Evolutionary conservation across 768 basidiomycete species (phyloP), one percentile per base, ranked within the genome.

Genomic region (Candolleomyces efflorescens): DNA sequence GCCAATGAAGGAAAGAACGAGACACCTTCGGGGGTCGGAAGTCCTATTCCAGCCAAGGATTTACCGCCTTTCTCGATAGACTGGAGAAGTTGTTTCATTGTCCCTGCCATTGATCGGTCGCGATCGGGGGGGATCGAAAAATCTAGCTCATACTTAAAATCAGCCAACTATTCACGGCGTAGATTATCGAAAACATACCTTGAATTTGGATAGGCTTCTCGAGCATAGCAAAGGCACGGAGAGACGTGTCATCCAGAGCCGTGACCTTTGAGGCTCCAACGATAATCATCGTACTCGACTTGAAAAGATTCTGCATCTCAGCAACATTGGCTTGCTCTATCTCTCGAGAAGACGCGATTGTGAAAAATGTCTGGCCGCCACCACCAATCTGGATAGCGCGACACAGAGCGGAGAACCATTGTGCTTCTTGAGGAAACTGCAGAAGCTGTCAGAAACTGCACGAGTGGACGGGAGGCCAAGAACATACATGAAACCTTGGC

Each of bases 381-480:
- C 32, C 32, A 5, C 5, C 11, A 32, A 2, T 5, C 32, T 32
- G 2, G 5, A 32, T 2, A 32, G 32, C 5, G 11, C 32, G 32
- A 5, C 32, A 44, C 10, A 44, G 43, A 3, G 43, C 20, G 6
- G 43, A n/a, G 5, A 44, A 44, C 43, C 43, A 44, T 44, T 44
- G 10, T 3, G 43, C 43, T 22, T 44, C 43, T 1, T 44, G 43
- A 44, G n/a, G 3, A 22, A 44, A 44, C 43, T 44, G 20, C 20
- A 3, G 3, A 17, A 10, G 13, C 10, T 17, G 43, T 44, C n/a
- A 3, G 3, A 9, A 10, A 10, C 7, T 12, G 7, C 43, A 44
- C 7, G 7, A n/a, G n/a, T 1, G 17, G 3, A 17, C 6, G 6
- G 3, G 7, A 1, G 6, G 13, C 17, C 1, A 3, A n/a, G n/a